Evolutionary conservation across 495 filamentous ascomycete genomes (phyloP), one percentile per base, ranked within the genome.

Genomic region (Immersiella caudata): DNA sequence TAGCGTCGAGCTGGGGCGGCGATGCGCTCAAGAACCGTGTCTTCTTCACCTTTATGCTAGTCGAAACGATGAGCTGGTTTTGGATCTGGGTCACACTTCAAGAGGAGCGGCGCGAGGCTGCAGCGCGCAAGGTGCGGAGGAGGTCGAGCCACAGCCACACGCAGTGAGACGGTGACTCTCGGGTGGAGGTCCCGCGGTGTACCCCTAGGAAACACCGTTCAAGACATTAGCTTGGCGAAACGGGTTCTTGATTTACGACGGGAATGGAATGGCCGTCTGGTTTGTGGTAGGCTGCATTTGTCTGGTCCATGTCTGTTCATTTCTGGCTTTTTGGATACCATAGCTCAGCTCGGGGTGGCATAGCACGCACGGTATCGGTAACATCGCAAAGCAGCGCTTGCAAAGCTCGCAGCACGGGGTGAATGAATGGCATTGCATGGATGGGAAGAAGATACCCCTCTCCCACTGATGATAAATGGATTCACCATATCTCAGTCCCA

Each of bases 41-140:
- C 7, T 87, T 95, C 12, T 96, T 97, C 72, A 89, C 91, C 0
- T 96, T 90, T 79, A 87, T 85, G 16, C 93, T 96, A 74, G 75
- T 95, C 78, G 93, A 97, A 81, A 89, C 93, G 78, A 81, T 93
- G 73, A 84, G 86, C 62, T 96, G 93, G 93, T 91, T 96, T 75
- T 97, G 92, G 92, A 89, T 91, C 25, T 84, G 79, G 77, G 78
- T 85, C 22, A 87, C 81, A 50, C 70, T 88, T 68, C 79, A 81
- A 64, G 83, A 86, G 69, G 83, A 86, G 77, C 70, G 78, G 50
- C 71, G 68, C 22, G 80, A 78, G 18, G 62, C 82, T n/a, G 29
- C 75, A 20, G 68, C 72, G 1, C 74, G 74, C 56, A 77, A 77
- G 72, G 68, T 57, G 33, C 29, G 58, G 66, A 71, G 72, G 60